Evolutionary conservation across 2,329 filamentous ascomycete species (phyloP).

Genomic region (Cercospora brassicicola): DNA sequence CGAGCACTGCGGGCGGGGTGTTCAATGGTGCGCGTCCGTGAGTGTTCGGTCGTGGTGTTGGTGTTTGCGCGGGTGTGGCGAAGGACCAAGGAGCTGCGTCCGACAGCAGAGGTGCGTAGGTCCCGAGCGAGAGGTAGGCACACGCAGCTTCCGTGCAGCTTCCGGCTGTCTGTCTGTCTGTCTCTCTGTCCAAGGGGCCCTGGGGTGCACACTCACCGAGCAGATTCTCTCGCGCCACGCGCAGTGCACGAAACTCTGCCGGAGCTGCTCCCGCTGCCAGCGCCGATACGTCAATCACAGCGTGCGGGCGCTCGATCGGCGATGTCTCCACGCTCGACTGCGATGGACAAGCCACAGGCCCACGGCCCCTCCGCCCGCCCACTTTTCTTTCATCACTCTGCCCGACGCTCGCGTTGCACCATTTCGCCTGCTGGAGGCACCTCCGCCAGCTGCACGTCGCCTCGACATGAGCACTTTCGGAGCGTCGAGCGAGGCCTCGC

Average conservation of each 20-base stretch:
- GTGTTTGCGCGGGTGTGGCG: background rate
- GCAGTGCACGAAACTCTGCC: background rate
- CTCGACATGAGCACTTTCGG: background rate
- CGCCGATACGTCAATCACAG: background rate
- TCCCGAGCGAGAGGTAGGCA: background rate
- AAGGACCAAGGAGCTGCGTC: background rate
- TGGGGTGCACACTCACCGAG: background rate
- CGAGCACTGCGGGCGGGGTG: background rate
- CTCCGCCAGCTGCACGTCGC: background rate
- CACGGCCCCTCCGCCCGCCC: background rate
- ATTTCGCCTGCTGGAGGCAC: background rate
- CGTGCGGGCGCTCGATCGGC: background rate
- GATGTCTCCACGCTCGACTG: background rate
- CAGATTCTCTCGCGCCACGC: background rate
- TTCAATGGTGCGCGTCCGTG: background rate
- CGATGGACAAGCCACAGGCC: background rate
- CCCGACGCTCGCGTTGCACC: background rate
- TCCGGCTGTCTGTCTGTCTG: background rate
- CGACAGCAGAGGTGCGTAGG: background rate
- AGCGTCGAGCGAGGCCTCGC: background rate
- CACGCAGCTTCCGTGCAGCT: background rate
- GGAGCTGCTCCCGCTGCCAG: background rate
- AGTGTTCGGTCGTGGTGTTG: background rate
- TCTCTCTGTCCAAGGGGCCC: background rate
- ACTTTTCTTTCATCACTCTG: constrained; percentile 2